Base-by-base conservation (phyloP, 257 asterid genomes). In the Anisodus acutangulus region DNA sequence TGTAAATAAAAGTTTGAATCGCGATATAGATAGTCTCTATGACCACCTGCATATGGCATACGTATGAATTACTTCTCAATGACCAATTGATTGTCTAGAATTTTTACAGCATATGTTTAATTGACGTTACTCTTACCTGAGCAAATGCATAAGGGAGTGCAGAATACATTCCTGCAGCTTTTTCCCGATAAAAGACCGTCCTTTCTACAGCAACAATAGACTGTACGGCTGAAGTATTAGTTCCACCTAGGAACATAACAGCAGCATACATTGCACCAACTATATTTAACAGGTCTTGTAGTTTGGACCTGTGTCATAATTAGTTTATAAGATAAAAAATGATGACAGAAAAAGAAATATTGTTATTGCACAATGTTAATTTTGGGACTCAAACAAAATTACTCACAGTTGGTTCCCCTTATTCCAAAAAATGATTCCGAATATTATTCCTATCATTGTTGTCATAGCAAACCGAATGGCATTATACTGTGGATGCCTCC, bases 91-190 rank as follows among this genome's bases (percentile, higher is more conserved):
- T 74, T 7, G 5, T 35, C 39, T n/a, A 11, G 58, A 71, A 10
- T 12, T 51, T 3, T 51, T 11, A 49, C 2, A 22, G 43, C 19
- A 5, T 51, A 35, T 51, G 6, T 68, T 11, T 51, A 13, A 6
- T 11, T 49, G 60, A 74, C 47, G 80, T 49, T 49, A 74, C 43
- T 74, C 60, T 37, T 87, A 87, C 89, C 86, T 87, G 89, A 72
- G 98, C 91, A 82, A 94, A 93, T 68, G 98, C 98, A 84, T 93
- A 94, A 82, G 98, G 97, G 86, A 94, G 84, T 35, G 98, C 89
- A 6, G 98, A 92, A 81, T 93, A 94, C 97, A 94, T 93, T 83
- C 98, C 97, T 0, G 98, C 97, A 43, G 93, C 97, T 84, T 91
- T 94, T 88, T 94, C 97, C 2, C 97, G 95, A 83, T 93, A 94